phyloP scores from a whole-genome alignment of 306 rosid genomes.

The Lathyrus sativus region DNA sequence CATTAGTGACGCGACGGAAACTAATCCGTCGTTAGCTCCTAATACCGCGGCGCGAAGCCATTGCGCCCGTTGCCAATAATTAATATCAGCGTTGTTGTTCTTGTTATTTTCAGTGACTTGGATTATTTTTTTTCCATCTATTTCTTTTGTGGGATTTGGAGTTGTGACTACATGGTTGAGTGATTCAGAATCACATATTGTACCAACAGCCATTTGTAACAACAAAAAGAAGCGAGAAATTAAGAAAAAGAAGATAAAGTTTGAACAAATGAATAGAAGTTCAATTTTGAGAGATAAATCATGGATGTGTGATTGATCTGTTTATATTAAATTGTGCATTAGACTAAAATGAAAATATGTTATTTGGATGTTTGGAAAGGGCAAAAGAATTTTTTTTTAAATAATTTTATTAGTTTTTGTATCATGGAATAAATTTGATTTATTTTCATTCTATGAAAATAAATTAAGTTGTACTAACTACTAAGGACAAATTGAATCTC shows the following conservation, averaged over 20 bases:
- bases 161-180: conserved; percentile 31
- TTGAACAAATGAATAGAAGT: not conserved
- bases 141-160: conserved; percentile 27
- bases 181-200: conserved; percentile 25
- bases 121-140: not conserved
- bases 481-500: not conserved
- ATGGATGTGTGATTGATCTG: not conserved
- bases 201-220: conserved; percentile 28
- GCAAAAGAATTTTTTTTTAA: no score
- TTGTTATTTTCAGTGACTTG: not conserved
- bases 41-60: conserved; percentile 67
- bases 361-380: conserved; percentile 30
- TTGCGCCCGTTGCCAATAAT: conserved; percentile 46
- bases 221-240: not conserved
- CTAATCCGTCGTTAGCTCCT: conserved; percentile 73
- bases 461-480: not conserved
- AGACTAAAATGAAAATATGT: conserved; percentile 4
- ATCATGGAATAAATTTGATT: not conserved
- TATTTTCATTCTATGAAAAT: not conserved
- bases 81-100: not conserved
- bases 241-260: conserved; percentile 9
- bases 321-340: conserved; percentile 9
- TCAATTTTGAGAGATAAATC: conserved; percentile 17
- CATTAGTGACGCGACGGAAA: conserved; percentile 63
- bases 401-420: no score